A percentile compares a stretch with the other conserved stretches of the same genome.
These are phyloP conservation scores for Diaporthe caulivora DNA, from an alignment of 2,329 filamentous ascomycete species.

Conservation along the genomic window DNA sequence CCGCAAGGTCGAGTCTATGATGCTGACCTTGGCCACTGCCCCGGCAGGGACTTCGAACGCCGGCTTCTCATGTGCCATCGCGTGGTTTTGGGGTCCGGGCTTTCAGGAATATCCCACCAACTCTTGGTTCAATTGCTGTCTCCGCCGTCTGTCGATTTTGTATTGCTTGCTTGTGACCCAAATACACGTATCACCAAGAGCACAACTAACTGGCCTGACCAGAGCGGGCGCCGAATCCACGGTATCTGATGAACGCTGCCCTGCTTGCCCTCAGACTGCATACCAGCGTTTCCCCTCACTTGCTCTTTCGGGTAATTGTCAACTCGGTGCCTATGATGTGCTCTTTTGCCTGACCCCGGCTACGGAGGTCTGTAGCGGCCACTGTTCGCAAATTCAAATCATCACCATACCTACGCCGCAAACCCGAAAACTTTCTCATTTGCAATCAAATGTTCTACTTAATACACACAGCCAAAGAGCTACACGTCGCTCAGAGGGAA, in stretches of 20 bases:
- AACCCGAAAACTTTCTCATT: no score
- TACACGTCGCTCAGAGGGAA: no score
- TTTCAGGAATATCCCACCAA: no score
- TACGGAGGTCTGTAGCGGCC: no score
- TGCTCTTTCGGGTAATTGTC: not conserved
- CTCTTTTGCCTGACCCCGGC: not conserved
- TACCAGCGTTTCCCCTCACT: not conserved
- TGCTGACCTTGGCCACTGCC: conserved; percentile 30
- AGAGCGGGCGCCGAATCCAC: not conserved
- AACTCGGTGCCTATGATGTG: conserved; percentile 1
- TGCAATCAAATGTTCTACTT: no score
- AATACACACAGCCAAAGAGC: no score
- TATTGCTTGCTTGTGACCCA: no score
- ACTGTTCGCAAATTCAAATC: no score
- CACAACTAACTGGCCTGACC: not conserved
- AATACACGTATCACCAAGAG: not conserved
- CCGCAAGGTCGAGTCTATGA: conserved; percentile 33
- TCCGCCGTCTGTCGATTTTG: not conserved
- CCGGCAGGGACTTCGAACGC: conserved; percentile 31
- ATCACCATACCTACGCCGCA: no score
- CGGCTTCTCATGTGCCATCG: conserved; percentile 9
- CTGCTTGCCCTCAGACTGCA: not conserved
- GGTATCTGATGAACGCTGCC: not conserved
- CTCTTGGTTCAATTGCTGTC: not conserved
- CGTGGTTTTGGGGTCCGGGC: no score